Evolutionary conservation across 768 basidiomycete species (phyloP), one percentile per base, ranked within the genome.

Genomic region (Scleroderma bovista): DNA sequence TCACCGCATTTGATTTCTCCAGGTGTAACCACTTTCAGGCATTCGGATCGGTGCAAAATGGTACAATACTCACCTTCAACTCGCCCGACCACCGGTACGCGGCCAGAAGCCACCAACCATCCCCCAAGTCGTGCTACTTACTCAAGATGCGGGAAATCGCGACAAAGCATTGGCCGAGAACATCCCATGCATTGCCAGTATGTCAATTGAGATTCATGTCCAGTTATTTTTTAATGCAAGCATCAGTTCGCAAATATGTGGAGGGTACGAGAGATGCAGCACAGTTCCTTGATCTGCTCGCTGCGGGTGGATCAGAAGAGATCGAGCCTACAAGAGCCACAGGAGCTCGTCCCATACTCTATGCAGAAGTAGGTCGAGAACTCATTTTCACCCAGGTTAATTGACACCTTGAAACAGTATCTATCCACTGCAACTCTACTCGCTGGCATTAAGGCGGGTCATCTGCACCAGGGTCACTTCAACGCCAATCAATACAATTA

Each of bases 401-500:
- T 32, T 50, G 46, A 43, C 39, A 47, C 32, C 31, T 23, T 17
- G 12, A 9, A 43, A 5, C 46, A 98, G 92, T 94, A 98, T 64
- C 72, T 96, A 15, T 75, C 93, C 1, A 74, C 78, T 9, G 75
- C 83, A 0, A 81, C 79, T 0, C 67, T 97, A 9, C 61, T 81
- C 34, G 89, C 93, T 10, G 94, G 93, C 1, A 75, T 97, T 50
- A 94, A 93, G 65, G 78, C 81, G 3, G 91, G 90, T 2, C 73
- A 84, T 37, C 77, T 94, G 3, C 81, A 92, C 60, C 92, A 97
- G 70, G 96, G 96, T 0, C 85, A 94, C 63, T 99, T 95, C 71
- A 93, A 88, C 60, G 91, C 93, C 2, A 96, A 90, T 58, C 84
- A 84, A 56, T 99, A 93, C 69, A 98, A 99, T 65, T 98, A 94